phyloP scores from a whole-genome alignment of 441 rosid species.

The Gossypium schwendimanii region DNA sequence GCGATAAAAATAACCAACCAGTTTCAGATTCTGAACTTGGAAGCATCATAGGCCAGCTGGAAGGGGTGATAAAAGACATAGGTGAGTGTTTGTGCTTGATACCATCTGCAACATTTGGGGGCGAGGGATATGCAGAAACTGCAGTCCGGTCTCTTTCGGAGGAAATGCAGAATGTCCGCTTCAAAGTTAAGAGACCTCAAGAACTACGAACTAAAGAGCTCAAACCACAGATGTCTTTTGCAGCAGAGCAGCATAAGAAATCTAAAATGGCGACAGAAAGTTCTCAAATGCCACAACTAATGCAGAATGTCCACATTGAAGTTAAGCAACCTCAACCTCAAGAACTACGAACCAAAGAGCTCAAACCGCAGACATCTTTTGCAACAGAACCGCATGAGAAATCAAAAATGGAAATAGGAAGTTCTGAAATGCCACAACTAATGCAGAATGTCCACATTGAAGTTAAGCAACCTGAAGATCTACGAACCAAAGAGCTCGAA shows the following conservation, averaged over 20 bases:
- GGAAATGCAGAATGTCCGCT: conserved; percentile 54
- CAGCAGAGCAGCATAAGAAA: conserved; percentile 1
- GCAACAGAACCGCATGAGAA: background rate
- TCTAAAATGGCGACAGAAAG: background rate
- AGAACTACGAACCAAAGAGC: conserved; percentile 13
- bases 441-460: conserved; percentile 46
- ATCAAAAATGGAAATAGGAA: background rate
- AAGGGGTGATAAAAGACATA: conserved; percentile 37
- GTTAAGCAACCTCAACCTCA: conserved; percentile 19
- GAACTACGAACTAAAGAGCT: conserved; percentile 12
- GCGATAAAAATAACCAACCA: conserved; percentile 15
- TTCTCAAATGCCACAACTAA: conserved; percentile 19
- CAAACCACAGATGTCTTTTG: conserved; percentile 10
- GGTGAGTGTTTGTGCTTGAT: conserved; percentile 58
- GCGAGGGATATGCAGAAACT: conserved; percentile 45
- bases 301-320: conserved; percentile 41
- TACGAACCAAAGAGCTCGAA: conserved; percentile 17
- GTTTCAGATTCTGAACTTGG: conserved; percentile 34
- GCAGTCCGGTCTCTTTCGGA: conserved; percentile 51
- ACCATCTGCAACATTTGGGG: conserved; percentile 47
- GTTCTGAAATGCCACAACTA: conserved; percentile 12
- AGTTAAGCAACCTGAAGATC: conserved; percentile 14
- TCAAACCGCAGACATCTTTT: conserved; percentile 9
- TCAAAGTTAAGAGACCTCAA: conserved; percentile 26
- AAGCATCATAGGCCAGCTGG: conserved; percentile 38